These are phyloP conservation scores for Saxispiralis lemnorum DNA, from an alignment of 495 filamentous ascomycete species.

Conservation along the genomic window DNA sequence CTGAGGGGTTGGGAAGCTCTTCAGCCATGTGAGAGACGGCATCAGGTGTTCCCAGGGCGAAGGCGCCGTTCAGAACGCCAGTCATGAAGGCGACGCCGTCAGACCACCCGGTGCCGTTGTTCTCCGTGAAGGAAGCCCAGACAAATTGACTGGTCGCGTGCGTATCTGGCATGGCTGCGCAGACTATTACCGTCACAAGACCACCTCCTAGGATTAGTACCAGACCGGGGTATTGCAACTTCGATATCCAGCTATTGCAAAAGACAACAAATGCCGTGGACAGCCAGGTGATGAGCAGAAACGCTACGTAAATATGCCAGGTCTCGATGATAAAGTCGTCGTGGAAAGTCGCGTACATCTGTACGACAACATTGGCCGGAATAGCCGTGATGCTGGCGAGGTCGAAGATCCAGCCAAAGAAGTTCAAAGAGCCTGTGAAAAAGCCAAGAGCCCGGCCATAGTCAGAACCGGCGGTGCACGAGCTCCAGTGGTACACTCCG, in stretches of 20 bases:
- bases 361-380: constrained; percentile 46
- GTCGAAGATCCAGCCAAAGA: constrained; percentile 57
- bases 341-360: constrained; percentile 58
- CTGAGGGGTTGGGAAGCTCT: constrained; percentile 51
- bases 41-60: constrained; percentile 59
- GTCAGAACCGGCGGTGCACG: constrained; percentile 48
- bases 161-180: constrained; percentile 51
- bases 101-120: constrained; percentile 50
- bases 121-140: constrained; percentile 23
- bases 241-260: constrained; percentile 47
- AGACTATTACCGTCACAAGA: constrained; percentile 54
- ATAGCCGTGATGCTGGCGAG: constrained; percentile 51
- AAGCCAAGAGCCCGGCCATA: constrained; percentile 55
- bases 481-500: constrained; percentile 81
- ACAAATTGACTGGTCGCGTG: constrained; percentile 35
- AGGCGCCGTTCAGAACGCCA: constrained; percentile 76
- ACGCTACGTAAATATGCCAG: constrained; percentile 58
- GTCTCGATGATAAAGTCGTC: constrained; percentile 39
- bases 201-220: constrained; percentile 53
- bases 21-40: constrained; percentile 62
- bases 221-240: constrained; percentile 47
- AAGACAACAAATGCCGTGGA: constrained; percentile 48
- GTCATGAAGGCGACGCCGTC: constrained; percentile 61
- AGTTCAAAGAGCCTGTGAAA: constrained; percentile 68
- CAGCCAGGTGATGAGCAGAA: constrained; percentile 49